Percentiles rank a stretch among this genome's conserved stretches.
These are phyloP conservation scores for Salvia miltiorrhiza DNA, from an alignment of 257 asterid species.

Conservation along the genomic window DNA sequence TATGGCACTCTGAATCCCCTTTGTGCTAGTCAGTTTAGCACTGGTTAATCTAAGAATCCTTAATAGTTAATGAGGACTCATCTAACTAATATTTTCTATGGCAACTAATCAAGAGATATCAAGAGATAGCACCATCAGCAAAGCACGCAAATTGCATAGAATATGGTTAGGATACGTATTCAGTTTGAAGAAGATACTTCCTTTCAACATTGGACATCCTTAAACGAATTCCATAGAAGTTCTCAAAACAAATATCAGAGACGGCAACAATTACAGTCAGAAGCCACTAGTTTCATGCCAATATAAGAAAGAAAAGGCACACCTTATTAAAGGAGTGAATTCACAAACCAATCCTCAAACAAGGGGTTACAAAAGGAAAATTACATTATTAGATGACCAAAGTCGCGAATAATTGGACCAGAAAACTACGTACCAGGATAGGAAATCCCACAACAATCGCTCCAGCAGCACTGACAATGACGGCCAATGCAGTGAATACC, in stretches of 20 bases:
- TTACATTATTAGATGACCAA: slow-evolving; percentile 7
- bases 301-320: neutral
- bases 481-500: slow-evolving; percentile 63
- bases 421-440: slow-evolving; percentile 54
- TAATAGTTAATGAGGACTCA: neutral
- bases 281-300: slow-evolving; percentile 2
- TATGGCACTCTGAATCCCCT: neutral
- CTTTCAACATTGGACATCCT: slow-evolving; percentile 10
- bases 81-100: neutral
- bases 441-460: slow-evolving; percentile 94
- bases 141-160: neutral
- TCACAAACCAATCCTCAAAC: neutral
- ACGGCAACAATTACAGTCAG: neutral
- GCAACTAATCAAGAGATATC: slow-evolving; percentile 2
- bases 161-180: neutral
- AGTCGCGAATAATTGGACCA: neutral
- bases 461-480: slow-evolving; percentile 86
- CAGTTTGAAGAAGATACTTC: slow-evolving; percentile 3
- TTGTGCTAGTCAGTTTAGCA: neutral
- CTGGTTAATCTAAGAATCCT: neutral
- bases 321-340: neutral
- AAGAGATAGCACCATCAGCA: neutral
- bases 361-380: slow-evolving; percentile 8
- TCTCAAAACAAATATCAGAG: neutral
- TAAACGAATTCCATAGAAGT: neutral